Evolutionary conservation across 768 basidiomycete genomes (phyloP), one percentile per base, ranked within the genome.

Genomic region (Holtermannia corniformis): DNA sequence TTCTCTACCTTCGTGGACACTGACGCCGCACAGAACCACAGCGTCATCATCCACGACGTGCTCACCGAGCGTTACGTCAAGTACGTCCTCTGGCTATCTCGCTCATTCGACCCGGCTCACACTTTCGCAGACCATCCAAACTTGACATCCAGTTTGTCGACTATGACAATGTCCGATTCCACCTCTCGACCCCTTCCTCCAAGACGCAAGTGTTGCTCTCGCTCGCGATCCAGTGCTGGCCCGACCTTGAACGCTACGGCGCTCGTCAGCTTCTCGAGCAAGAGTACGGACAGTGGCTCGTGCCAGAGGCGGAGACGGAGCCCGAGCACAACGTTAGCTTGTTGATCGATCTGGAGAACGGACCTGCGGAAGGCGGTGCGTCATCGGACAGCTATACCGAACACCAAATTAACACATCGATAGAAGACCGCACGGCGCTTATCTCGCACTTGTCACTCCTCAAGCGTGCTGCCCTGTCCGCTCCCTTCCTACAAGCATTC

Each of bases 171-270:
- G 91, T 96, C 50, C 82, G 90, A 42, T 99, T 96, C 75, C 92
- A 86, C 72, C 75, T 97, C 44, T 87, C 87, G 13, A 91, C 91
- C 0, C 86, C 86, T 2, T 82, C 86, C 21, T 82, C 84, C 68
- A 75, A 93, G 77, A 84, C 85, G 0, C 68, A 78, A 3, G 76
- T 97, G 20, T 76, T 87, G 37, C 79, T 99, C 20, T 97, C 93
- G 25, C 97, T 99, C 90, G 84, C 84, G 72, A 91, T 97, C 54
- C 84, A 87, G 46, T 99, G 93, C 76, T 99, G 93, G 93, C 81
- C 85, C 55, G 90, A 97, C 70, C 81, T 99, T 43, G 83, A 83
- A 11, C 77, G 79, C 49, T 93, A 87, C 65, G 95, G 93, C 43
- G 95, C 87, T 1, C 64, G 82, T 26, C 82, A 87, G 47, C 74